Percentiles rank a stretch among this genome's conserved stretches.
These are phyloP conservation scores for Spathaspora hagerdaliae DNA, from an alignment of 805 yeast species.

Conservation along the genomic window DNA sequence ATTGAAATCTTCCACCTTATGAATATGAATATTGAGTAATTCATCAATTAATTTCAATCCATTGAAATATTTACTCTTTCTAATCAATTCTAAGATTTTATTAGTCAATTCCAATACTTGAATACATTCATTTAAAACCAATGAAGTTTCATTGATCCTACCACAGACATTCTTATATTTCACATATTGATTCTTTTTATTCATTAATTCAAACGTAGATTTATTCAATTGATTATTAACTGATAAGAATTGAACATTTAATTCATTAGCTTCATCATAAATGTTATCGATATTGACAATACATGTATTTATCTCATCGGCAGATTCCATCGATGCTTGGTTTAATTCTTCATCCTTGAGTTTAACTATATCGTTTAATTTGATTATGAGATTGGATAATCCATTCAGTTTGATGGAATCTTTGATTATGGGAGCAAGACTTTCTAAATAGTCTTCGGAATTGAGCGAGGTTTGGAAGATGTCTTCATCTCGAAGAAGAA, in stretches of 20 bases:
- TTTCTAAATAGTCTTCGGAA: conserved; percentile 72
- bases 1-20: conserved; percentile 67
- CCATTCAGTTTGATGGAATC: conserved; percentile 54
- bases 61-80: conserved; percentile 71
- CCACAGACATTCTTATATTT: conserved; percentile 59
- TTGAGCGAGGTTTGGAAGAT: conserved; percentile 44
- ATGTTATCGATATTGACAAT: conserved; percentile 62
- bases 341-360: conserved; percentile 63
- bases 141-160: conserved; percentile 69
- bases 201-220: conserved; percentile 64
- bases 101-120: conserved; percentile 84
- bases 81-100: conserved; percentile 76
- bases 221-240: conserved; percentile 57
- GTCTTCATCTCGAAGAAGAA: conserved; percentile 38
- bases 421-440: conserved; percentile 70
- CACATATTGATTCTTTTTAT: conserved; percentile 55
- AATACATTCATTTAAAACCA: conserved; percentile 66
- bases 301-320: conserved; percentile 53
- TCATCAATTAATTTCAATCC: conserved; percentile 83
- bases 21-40: conserved; percentile 62
- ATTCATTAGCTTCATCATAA: conserved; percentile 50
- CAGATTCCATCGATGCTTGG: conserved; percentile 56
- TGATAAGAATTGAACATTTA: conserved; percentile 51
- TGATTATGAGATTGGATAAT: conserved; percentile 52
- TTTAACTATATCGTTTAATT: conserved; percentile 52